A percentile compares a stretch with the other conserved stretches of the same genome.
phyloP scores from a whole-genome alignment of 1,284 basidiomycete genomes.

The Tausonia pullulans region DNA sequence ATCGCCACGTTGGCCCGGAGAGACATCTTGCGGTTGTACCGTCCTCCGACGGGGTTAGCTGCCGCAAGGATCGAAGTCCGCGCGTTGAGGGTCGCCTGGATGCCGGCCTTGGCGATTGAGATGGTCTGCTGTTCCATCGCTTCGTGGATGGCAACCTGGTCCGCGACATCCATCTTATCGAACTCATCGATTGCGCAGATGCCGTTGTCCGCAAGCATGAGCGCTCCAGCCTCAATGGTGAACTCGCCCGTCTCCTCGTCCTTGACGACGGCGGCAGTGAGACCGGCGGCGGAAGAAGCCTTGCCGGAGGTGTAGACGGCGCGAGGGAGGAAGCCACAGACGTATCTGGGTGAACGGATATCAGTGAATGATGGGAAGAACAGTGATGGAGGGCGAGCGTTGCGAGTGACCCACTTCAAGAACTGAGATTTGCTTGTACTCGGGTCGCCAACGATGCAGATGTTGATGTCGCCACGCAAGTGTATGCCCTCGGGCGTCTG shows the following conservation, averaged over 20 bases:
- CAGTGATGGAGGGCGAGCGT: background rate
- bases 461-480: conserved; percentile 93
- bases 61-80: conserved; percentile 96
- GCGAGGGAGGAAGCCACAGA: conserved; percentile 96
- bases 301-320: conserved; percentile 99
- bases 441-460: conserved; percentile 96
- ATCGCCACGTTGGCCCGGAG: conserved; percentile 93
- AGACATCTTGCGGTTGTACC: conserved; percentile 92
- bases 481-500: conserved; percentile 93
- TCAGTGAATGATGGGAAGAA: background rate
- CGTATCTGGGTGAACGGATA: conserved; percentile 52
- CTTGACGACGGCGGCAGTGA: conserved; percentile 95
- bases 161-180: conserved; percentile 99
- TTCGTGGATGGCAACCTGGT: conserved; percentile 99
- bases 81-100: conserved; percentile 96
- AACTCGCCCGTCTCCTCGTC: conserved; percentile 99
- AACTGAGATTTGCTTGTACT: conserved; percentile 97
- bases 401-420: conserved; percentile 60
- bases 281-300: conserved; percentile 95
- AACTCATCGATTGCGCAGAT: conserved; percentile 99
- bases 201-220: conserved; percentile 99
- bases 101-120: conserved; percentile 97
- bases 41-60: conserved; percentile 90
- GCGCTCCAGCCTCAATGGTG: conserved; percentile 95
- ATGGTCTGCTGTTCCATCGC: conserved; percentile 99